Percentiles rank a stretch among this genome's conserved stretches.
Conservation (phyloP, 257 asterid genomes). For the Fraxinus americana region DNA sequence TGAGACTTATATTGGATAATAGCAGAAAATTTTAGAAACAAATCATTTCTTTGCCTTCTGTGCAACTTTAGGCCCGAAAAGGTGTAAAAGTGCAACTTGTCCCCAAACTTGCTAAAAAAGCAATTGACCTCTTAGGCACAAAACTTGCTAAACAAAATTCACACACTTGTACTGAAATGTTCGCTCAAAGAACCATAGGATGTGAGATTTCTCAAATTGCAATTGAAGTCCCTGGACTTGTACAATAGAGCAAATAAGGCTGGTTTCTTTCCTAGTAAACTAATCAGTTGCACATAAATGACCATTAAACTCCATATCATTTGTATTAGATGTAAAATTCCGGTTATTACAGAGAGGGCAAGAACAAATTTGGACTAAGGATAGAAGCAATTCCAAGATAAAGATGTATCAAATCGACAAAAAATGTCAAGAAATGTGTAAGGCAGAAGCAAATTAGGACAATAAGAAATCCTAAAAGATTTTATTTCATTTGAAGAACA, state of each 20-base stretch:
- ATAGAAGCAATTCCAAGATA: no score
- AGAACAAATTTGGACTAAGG: no score
- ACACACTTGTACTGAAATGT: no score
- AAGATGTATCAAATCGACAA: no score
- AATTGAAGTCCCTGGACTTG: background rate
- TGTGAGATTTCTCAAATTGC: background rate
- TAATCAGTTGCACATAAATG: background rate
- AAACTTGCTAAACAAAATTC: background rate
- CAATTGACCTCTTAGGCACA: background rate
- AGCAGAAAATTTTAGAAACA: background rate
- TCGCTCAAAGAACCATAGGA: background rate
- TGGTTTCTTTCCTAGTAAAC: background rate
- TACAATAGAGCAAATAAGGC: background rate
- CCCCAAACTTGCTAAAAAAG: no score
- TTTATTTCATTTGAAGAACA: background rate
- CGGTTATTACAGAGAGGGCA: no score
- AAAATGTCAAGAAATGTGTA: no score
- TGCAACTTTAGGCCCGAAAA: no score
- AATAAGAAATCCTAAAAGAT: background rate
- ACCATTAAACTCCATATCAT: background rate
- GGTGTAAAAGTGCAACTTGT: no score
- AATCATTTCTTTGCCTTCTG: background rate
- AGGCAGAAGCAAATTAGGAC: background rate
- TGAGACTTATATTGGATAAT: background rate
- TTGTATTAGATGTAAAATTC: background rate